Evolutionary conservation across 2,329 filamentous ascomycete genomes (phyloP), one percentile per base, ranked within the genome.

Genomic region (Nemania abortiva): DNA sequence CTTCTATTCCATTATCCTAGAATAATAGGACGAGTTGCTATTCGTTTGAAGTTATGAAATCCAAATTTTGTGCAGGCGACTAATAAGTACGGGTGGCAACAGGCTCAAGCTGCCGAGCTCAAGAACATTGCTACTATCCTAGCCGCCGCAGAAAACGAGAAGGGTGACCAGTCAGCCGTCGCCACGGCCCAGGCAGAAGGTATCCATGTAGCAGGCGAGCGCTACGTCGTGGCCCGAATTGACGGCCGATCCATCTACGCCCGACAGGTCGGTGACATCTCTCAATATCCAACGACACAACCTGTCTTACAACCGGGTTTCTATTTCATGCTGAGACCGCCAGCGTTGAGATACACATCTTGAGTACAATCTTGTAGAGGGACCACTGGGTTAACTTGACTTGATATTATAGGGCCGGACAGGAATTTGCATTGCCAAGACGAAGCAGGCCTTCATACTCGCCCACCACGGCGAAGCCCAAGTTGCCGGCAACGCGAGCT

Each of bases 401-500:
- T 50, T 52, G 66, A 47, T 45, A 34, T 45, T 70, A 70, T 72
- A 88, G 86, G 94, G 92, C 76, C 93, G 91, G 80, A 89, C 91
- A 79, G 96, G 96, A 74, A 83, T 97, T 77, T 86, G 91, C 79
- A 89, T 96, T 76, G 90, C 91, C 83, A 97, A 97, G 87, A 97
- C 95, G 77, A 91, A 87, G 78, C 91, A 97, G 84, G 93, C 94
- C 75, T 90, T 98, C 81, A 89, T 99, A 79, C 84, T 99, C 80
- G 92, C 90, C 75, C 94, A 97, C 86, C 94, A 98, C 87, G 87
- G 86, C 74, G 93, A 97, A 81, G 81, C 81, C 71, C 84, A 90
- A 75, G 86, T 92, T 80, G 92, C 92, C 61, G 90, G 93, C 79
- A 91, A 91, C 81, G 90, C 93, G 72, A 90, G 90, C 76, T 88